Percentiles rank a stretch among this genome's conserved stretches.
These are phyloP conservation scores for Geotrichum citri-aurantii DNA, from an alignment of 1,139 yeast species.

Conservation along the genomic window DNA sequence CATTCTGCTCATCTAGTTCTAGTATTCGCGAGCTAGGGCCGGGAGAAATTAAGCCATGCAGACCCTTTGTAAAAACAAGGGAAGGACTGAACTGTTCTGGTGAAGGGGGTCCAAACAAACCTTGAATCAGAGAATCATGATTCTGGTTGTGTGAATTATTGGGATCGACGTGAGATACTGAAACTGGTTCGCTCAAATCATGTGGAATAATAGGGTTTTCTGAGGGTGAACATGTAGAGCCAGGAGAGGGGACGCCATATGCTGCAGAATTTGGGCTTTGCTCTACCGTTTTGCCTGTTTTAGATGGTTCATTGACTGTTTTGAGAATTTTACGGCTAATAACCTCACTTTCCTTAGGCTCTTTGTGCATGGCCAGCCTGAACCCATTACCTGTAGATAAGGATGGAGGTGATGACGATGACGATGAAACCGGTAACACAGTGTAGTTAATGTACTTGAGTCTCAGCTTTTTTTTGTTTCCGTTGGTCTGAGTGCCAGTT, in stretches of 20 bases:
- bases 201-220: not conserved
- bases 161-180: not conserved
- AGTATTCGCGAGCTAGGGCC: not conserved
- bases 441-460: not conserved
- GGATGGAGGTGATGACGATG: not conserved
- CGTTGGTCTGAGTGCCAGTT: not conserved
- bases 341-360: not conserved
- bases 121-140: not conserved
- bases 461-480: not conserved
- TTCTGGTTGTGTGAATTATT: not conserved
- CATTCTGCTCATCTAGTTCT: not conserved
- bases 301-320: not conserved
- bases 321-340: not conserved
- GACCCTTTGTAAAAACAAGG: not conserved
- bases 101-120: not conserved
- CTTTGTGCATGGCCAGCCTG: not conserved
- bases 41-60: conserved; percentile 1
- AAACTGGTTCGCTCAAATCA: not conserved
- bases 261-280: not conserved
- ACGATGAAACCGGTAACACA: not conserved
- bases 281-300: not conserved
- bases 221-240: conserved; percentile 2
- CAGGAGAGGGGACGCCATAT: not conserved
- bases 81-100: not conserved
- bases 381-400: not conserved